phyloP scores from a whole-genome alignment of 202 grass and related monocot genomes.

The Zizania palustris region DNA sequence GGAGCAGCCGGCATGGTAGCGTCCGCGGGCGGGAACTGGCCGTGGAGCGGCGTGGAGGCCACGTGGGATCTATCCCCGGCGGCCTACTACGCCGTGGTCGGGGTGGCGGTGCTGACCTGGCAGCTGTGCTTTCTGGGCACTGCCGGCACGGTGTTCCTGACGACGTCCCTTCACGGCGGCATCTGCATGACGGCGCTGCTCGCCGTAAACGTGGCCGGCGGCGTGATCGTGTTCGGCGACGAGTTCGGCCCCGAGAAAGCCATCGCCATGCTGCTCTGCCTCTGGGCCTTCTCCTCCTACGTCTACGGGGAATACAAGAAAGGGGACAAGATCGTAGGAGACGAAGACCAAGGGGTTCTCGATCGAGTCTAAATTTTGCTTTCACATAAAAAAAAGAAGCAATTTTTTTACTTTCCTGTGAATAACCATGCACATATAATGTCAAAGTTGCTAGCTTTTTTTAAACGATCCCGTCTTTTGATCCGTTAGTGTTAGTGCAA shows the following conservation, averaged over 20 bases:
- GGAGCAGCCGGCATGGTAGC: constrained; percentile 40
- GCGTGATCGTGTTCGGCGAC: constrained; percentile 53
- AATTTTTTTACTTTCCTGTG: neutral
- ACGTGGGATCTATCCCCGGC: constrained; percentile 50
- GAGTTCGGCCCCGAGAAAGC: constrained; percentile 47
- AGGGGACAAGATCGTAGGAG: neutral
- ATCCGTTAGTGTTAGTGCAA: neutral
- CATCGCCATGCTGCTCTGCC: constrained; percentile 48
- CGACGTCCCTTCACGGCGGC: constrained; percentile 60
- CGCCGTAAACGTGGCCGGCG: constrained; percentile 59
- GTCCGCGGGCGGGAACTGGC: neutral
- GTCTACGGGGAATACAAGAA: constrained; percentile 54
- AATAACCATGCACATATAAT: constrained; percentile 3
- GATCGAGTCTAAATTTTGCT: constrained; percentile 18
- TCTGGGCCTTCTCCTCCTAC: constrained; percentile 71
- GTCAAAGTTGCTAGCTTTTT: constrained; percentile 3
- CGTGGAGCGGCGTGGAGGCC: constrained; percentile 15
- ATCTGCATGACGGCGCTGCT: constrained; percentile 76
- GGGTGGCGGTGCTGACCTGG: constrained; percentile 51
- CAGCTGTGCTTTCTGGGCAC: constrained; percentile 71
- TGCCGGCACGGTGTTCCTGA: constrained; percentile 66
- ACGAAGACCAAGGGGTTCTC: neutral
- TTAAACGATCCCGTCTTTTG: neutral
- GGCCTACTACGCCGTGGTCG: constrained; percentile 49
- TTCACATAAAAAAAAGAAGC: neutral